Percentiles rank a stretch among this genome's conserved stretches.
Evolutionary conservation across 2,329 filamentous ascomycete species (phyloP).

Genomic region (Cordyceps farinosa): DNA sequence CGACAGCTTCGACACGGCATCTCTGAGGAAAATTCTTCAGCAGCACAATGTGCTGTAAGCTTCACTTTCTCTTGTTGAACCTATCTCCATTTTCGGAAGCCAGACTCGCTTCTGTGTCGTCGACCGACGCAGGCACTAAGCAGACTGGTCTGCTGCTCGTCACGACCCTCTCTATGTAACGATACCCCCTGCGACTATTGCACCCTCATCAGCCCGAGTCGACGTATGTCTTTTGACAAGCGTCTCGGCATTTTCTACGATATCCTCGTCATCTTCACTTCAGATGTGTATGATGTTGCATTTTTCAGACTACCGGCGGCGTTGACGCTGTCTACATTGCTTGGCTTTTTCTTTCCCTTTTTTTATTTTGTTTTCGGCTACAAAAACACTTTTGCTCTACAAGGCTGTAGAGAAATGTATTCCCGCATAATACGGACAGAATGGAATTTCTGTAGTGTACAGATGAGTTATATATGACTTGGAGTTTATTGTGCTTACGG

Average conservation of each 20-base stretch:
- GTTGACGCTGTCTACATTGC: not conserved
- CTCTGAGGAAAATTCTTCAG: conserved; percentile 50
- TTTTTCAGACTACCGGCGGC: not conserved
- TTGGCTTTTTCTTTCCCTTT: not conserved
- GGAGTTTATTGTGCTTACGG: not conserved
- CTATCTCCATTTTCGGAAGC: not conserved
- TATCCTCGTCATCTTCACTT: not conserved
- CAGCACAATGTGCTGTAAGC: conserved; percentile 50
- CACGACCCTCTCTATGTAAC: conserved; percentile 20
- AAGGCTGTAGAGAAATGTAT: not conserved
- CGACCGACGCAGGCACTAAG: not conserved
- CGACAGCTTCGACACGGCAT: conserved; percentile 53
- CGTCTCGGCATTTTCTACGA: not conserved
- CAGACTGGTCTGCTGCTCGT: conserved; percentile 1
- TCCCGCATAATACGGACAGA: conserved; percentile 9
- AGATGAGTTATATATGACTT: not conserved
- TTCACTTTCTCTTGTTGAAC: not conserved
- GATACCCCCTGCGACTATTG: conserved; percentile 24
- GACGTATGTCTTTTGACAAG: not conserved
- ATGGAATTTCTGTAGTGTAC: conserved; percentile 1
- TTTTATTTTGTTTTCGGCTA: no score
- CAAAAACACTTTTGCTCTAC: not conserved
- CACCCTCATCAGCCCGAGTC: not conserved
- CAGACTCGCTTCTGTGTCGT: not conserved
- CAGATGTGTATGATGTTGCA: not conserved